Base-by-base conservation (phyloP, 2,329 filamentous ascomycete genomes). In the Diaporthe caulivora region DNA sequence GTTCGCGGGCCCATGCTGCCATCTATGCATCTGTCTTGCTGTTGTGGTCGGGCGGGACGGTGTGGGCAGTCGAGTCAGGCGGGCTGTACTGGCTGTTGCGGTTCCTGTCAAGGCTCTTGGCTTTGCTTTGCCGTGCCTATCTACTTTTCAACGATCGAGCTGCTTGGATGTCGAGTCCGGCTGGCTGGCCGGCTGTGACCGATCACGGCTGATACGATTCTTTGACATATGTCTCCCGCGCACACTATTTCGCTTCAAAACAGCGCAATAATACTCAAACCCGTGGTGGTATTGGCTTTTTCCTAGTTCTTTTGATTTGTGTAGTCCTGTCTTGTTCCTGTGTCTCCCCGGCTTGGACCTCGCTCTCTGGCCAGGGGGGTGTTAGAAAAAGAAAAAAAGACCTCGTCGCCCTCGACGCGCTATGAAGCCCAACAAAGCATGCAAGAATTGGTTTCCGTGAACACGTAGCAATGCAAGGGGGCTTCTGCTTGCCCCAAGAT, bases 391-490 rank as follows among this genome's bases (percentile, higher is more conserved):
- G 37, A 26, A 17, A 11, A 10, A 51, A 53, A 40, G 31, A 67
- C 31, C 47, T 31, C 42, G 26, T 24, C 29, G 42, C 26, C 26
- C 60, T 47, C 18, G 42, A 34, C 26, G 42, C 60, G 60, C 60
- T 64, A 34, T 34, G 60, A 49, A 34, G 60, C 42, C 60, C 26
- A 49, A 64, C 40, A 34, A 64, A 64, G 29, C 58, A 64, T 49
- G 58, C 40, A 47, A 49, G 11, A 34, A 64, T 34, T 42, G 42
- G 37, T 18, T 47, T 47, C 40, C 58, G 40, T n/a, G 40, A 26
- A 29, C 21, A 64, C 40, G 58, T 47, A 49, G 58, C 58, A 64
- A 47, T 64, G 42, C 40, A 60, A 37, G 44, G 24, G 67, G 2
- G 37, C 37, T 40, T 2, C 42, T 40, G 54, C 24, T 55, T 31